These are phyloP conservation scores for Lipomyces orientalis DNA, from an alignment of 805 yeast species.

Conservation along the genomic window DNA sequence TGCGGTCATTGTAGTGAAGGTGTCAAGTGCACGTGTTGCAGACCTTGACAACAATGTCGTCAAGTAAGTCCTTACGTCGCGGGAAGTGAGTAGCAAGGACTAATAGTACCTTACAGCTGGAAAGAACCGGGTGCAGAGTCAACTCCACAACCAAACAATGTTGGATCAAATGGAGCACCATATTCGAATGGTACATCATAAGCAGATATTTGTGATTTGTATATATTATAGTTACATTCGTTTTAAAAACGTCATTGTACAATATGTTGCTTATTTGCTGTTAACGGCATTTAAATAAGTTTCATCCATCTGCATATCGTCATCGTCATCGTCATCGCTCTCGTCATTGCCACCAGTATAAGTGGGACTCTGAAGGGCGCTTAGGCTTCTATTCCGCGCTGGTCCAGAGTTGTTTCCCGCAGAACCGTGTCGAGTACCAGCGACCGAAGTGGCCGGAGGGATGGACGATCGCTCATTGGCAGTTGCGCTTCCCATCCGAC, in stretches of 20 bases:
- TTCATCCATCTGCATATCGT: slow-evolving; percentile 30
- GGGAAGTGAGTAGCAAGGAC: background rate
- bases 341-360: slow-evolving; percentile 20
- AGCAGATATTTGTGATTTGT: slow-evolving; percentile 2
- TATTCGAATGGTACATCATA: slow-evolving; percentile 2
- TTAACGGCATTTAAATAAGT: slow-evolving; percentile 15
- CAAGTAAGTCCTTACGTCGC: slow-evolving; percentile 15
- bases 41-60: slow-evolving; percentile 68
- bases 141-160: slow-evolving; percentile 20
- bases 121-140: slow-evolving; percentile 34
- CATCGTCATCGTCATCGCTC: slow-evolving; percentile 23
- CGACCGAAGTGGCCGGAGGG: background rate
- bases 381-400: slow-evolving; percentile 6
- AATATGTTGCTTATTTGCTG: background rate
- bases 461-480: background rate
- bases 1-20: slow-evolving; percentile 67
- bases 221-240: background rate
- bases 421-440: background rate
- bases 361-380: slow-evolving; percentile 7
- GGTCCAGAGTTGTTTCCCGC: background rate
- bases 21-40: slow-evolving; percentile 75
- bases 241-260: background rate
- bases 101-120: slow-evolving; percentile 25
- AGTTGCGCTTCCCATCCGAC: background rate
- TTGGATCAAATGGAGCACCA: slow-evolving; percentile 7